Base-by-base conservation (phyloP, 1,139 yeast species). In the Pichia sp. region DNA sequence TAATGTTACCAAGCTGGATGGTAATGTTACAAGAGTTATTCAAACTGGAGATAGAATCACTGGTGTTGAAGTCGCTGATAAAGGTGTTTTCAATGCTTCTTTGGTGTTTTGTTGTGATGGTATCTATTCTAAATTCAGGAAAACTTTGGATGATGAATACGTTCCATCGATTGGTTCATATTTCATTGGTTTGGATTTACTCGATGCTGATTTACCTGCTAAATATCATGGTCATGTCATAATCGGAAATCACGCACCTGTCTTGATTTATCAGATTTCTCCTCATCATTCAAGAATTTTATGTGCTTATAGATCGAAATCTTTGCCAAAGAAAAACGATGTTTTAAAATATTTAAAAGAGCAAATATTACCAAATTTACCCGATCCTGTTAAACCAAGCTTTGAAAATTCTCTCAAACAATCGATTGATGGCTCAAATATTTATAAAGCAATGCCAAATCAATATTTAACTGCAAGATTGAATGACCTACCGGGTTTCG, bases 391-490 rank as follows among this genome's bases (percentile, higher is more conserved):
- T 42, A 71, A 74, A 56, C 86, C 95, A 9, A 74, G 94, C 12
- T 87, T 92, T 62, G 67, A 68, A 47, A 66, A 67, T 27, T 85
- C 89, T 1, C 59, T 82, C 39, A 68, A 71, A 18, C 23, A 37
- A 20, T 37, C 50, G 4, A 68, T 73, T 16, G 53, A 54, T 22
- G 56, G 53, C 7, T 53, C 63, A 9, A 72, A 73, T 37, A 76
- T 82, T 58, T 79, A 85, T 63, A 80, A 87, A 56, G 77, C 87
- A 42, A 92, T 92, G 97, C 97, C 99, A 43, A 90, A 90, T 68
- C 95, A 94, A 61, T 92, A 79, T 67, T 72, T 92, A 50, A 79
- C 95, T 9, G 97, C 97, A 0, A 72, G 77, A 52, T 72, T 75
- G 44, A 79, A 78, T 58, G 72, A 72, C 20, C 74, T 79, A 43